Conservation (phyloP, 345 rosid species). For the Acer negundo region DNA sequence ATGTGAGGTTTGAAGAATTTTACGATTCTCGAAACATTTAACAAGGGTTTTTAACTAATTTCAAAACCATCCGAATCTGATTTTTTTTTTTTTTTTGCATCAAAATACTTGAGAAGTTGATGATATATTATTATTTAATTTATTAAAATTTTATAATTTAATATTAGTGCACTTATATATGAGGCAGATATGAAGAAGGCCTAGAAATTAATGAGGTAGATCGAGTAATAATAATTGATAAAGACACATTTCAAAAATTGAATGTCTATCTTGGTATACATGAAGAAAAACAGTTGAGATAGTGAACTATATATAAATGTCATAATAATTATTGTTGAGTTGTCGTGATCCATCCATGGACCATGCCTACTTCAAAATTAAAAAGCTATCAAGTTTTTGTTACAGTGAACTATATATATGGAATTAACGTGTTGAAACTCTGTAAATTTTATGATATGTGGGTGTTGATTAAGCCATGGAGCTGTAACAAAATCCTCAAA, state of each 20-base stretch:
- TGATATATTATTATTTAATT: too few species aligned
- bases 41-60: too few species aligned
- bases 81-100: not conserved
- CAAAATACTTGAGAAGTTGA: not conserved
- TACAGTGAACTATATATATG: too few species aligned
- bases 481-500: not conserved
- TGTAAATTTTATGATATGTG: too few species aligned
- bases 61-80: too few species aligned
- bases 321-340: slow-evolving; percentile 25
- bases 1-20: not conserved
- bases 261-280: not conserved
- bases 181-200: not conserved
- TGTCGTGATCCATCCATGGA: slow-evolving; percentile 18
- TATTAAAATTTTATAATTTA: too few species aligned
- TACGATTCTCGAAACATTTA: too few species aligned
- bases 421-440: too few species aligned
- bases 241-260: not conserved
- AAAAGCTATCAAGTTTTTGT: too few species aligned
- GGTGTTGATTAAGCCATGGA: too few species aligned
- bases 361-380: not conserved
- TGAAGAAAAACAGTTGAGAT: slow-evolving; percentile 22
- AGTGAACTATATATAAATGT: not conserved
- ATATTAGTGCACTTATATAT: not conserved
- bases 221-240: not conserved
- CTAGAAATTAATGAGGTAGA: not conserved